These are phyloP conservation scores for Salix brachista DNA, from an alignment of 345 rosid species.

Conservation along the genomic window DNA sequence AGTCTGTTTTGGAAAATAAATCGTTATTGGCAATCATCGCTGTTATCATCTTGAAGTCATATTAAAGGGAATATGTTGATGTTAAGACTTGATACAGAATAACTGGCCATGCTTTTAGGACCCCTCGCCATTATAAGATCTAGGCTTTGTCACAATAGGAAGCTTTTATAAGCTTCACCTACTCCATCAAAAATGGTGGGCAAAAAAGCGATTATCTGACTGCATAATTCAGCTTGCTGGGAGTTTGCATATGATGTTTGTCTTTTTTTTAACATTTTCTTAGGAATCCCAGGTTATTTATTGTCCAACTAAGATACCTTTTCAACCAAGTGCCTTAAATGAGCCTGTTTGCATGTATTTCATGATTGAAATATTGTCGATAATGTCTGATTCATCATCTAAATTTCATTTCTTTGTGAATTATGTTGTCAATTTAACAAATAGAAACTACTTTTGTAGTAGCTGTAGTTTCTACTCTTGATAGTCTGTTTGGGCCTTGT, in stretches of 20 bases:
- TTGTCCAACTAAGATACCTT: neutral
- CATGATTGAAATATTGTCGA: neutral
- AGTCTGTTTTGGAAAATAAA: neutral
- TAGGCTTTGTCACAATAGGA: neutral
- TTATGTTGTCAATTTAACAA: neutral
- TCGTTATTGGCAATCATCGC: neutral
- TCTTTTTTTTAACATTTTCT: neutral
- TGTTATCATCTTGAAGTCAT: neutral
- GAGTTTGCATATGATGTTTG: neutral
- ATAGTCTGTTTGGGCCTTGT: neutral
- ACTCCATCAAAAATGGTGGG: neutral
- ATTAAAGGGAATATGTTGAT: neutral
- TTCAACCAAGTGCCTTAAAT: neutral
- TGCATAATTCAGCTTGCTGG: neutral
- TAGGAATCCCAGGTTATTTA: neutral
- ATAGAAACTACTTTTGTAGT: neutral
- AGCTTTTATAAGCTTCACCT: neutral
- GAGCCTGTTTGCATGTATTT: neutral
- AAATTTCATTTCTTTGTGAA: neutral
- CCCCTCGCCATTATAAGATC: neutral
- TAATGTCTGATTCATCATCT: neutral
- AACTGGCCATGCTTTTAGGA: neutral
- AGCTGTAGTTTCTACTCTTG: neutral
- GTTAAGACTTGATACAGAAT: neutral
- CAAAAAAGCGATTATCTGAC: neutral